Base-by-base conservation (phyloP, 306 rosid genomes). In the Trichosanthes cucumerina region DNA sequence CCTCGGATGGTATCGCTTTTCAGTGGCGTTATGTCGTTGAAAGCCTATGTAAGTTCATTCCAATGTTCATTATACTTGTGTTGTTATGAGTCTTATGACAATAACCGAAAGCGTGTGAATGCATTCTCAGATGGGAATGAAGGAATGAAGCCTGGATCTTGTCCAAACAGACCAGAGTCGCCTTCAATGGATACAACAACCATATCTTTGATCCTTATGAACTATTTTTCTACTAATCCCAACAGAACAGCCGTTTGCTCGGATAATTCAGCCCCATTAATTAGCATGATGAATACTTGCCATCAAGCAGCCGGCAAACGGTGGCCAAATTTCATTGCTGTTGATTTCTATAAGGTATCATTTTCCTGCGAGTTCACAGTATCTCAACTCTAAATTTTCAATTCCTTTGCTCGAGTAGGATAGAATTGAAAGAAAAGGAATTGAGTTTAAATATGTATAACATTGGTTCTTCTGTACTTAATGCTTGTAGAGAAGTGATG, bases 281-380 rank as follows among this genome's bases (percentile, higher is more conserved):
- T 85, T 15, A 57, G 46, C 81, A 87, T 85, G 88, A 78, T 79
- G 77, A 82, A 85, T 68, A 88, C 98, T 75, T 96, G 98, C 82
- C 79, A 87, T 53, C 77, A 83, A 36, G 98, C 91, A 24, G 84
- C 93, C 0, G 91, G 85, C 60, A 84, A 89, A 41, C 88, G 99
- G 59, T 96, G 99, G 99, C 85, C 98, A 65, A 96, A 96, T 85
- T 96, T 91, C 87, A 81, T 96, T 50, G 96, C 99, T 26, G 98
- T 96, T 77, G 98, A 96, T 88, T 96, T 87, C 82, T 96, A 92
- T 83, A 74, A 77, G 96, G 99, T 92, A 73, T 14, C 56, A 58
- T 78, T 79, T 44, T 76, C 1, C 6, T 34, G 47, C 24, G 13
- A 16, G 19, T 36, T 34, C 4, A 65, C 23, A 16, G 26, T 13